Evolutionary conservation across 2,329 filamentous ascomycete species (phyloP), one percentile per base, ranked within the genome.

Genomic region (Phialocephala subalpina): DNA sequence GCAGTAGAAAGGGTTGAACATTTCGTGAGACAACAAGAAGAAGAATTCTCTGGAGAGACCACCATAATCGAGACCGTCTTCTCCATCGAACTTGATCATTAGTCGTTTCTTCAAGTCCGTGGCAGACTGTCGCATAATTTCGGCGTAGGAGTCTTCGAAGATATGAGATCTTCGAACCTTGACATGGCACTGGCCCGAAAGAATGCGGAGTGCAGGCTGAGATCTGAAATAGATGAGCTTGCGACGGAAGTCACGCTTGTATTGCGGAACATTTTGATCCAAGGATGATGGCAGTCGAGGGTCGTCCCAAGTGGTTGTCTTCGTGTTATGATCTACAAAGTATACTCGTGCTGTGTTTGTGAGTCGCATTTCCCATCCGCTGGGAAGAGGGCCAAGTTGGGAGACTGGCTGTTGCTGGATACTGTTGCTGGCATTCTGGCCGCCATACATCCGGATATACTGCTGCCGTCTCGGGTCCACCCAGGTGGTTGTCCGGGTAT

Each of bases 1-100:
- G 79, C 96, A 99, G 83, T 99, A 99, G 82, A 99, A 99, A 36
- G 96, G 96, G 80, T 99, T 99, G 84, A 99, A 99, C 96, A 99
- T 99, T 83, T 99, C 96, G 82, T 99, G 96, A 18, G 95, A 98
- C 63, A 99, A 88, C 47, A 99, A 84, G 89, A 99, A 99, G 86
- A 99, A 99, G 84, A 99, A 99, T 81, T 99, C 96, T 87, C 94
- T 87, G 40, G 96, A 99, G 63, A 99, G 86, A 85, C 96, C 96
- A 79, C 96, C 96, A 77, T 99, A 99, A 81, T 99, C 96, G 67
- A 99, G 83, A 81, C 96, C 96, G 75, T 99, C 96, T 82, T 99
- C 96, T 58, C 96, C 96, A 73, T 99, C 96, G 73, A 99, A 99
- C 82, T 99, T 99, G 81, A 99, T 97, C 96, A 99, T 99, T 71